phyloP scores from a whole-genome alignment of 148 eudicot genomes.

The Arctostaphylos glauca region DNA sequence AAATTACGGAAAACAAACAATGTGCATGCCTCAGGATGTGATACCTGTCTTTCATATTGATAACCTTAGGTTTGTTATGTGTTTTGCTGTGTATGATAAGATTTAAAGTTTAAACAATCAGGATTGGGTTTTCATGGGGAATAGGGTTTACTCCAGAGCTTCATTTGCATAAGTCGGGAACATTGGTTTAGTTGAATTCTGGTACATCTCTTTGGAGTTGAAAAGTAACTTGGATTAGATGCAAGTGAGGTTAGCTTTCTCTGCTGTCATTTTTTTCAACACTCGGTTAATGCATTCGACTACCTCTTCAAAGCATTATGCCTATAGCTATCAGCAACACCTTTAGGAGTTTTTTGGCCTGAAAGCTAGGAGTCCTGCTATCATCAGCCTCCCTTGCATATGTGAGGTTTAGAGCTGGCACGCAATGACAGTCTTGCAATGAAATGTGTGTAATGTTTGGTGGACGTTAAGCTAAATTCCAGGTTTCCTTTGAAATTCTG shows the following conservation, averaged over 20 bases:
- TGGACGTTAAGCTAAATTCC: neutral
- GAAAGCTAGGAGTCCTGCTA: neutral
- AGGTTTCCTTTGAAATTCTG: neutral
- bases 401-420: conserved; percentile 2
- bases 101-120: neutral
- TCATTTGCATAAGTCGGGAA: neutral
- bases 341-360: neutral
- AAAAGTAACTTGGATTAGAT: neutral
- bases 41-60: neutral
- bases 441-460: neutral
- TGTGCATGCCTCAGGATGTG: neutral
- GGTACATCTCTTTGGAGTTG: neutral
- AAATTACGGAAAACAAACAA: neutral
- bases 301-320: neutral
- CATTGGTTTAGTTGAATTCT: neutral
- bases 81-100: neutral
- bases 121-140: neutral
- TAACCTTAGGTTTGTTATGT: neutral
- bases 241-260: conserved; percentile 4
- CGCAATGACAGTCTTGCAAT: neutral
- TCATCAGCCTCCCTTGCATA: neutral
- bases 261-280: neutral
- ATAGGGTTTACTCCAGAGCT: neutral
- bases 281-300: neutral
- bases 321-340: neutral